phyloP scores from a whole-genome alignment of 768 basidiomycete species.

The Cystobasidium tubakii region DNA sequence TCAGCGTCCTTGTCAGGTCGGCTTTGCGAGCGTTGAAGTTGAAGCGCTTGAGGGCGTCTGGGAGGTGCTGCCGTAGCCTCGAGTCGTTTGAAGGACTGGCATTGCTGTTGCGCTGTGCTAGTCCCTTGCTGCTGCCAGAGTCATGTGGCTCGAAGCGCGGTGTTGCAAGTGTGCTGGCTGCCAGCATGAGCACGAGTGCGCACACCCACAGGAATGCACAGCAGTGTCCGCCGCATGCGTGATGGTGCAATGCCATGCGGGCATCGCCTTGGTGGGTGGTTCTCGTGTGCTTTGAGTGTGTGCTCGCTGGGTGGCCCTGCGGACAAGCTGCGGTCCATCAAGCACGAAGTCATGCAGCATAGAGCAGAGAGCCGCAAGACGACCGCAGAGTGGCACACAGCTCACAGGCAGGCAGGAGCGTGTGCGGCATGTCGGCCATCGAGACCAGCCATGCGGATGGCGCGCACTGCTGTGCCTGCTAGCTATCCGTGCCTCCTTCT shows the following conservation, averaged over 20 bases:
- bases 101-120: background rate
- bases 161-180: background rate
- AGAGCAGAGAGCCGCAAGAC: too few species aligned
- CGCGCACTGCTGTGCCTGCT: too few species aligned
- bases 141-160: background rate
- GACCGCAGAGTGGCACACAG: too few species aligned
- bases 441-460: too few species aligned
- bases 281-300: too few species aligned
- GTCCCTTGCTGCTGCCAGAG: background rate
- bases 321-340: too few species aligned
- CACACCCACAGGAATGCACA: background rate
- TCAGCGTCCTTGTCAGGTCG: background rate
- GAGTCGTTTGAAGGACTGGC: background rate
- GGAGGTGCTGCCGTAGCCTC: background rate
- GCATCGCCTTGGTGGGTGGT: background rate
- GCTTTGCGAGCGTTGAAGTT: constrained; percentile 17
- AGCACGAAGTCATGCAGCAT: too few species aligned
- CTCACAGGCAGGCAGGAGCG: too few species aligned
- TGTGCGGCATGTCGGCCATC: too few species aligned
- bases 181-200: background rate
- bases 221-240: background rate
- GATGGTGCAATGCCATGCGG: constrained; percentile 4
- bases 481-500: too few species aligned
- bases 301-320: background rate
- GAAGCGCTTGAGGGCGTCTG: constrained; percentile 12